These are phyloP conservation scores for Picochlorum sp. DNA, from an alignment of 139 green algal genomes.

Conservation along the genomic window DNA sequence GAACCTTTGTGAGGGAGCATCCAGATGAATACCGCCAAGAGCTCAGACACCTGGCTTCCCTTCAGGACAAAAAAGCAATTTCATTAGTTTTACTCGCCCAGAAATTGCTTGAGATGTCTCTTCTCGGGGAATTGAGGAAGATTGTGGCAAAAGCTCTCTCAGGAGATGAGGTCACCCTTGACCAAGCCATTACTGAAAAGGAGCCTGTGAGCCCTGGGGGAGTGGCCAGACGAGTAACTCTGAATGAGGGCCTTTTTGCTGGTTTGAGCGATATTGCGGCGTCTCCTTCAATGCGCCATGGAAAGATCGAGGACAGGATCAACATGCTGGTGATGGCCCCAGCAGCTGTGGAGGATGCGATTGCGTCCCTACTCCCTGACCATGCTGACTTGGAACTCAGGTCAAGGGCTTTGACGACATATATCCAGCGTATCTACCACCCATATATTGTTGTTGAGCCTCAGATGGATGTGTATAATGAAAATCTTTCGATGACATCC, in stretches of 20 bases:
- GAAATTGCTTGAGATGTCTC: conserved; percentile 75
- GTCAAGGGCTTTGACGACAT: conserved; percentile 61
- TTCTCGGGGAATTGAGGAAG: conserved; percentile 77
- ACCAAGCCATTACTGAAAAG: background rate
- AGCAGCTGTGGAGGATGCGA: conserved; percentile 86
- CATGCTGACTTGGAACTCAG: conserved; percentile 25
- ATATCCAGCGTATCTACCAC: conserved; percentile 84
- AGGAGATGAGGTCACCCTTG: conserved; percentile 80
- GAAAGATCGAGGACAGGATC: conserved; percentile 46
- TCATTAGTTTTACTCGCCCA: conserved; percentile 45
- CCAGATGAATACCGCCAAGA: conserved; percentile 61
- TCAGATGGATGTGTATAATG: conserved; percentile 14
- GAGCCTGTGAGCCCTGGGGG: background rate
- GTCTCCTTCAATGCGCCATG: conserved; percentile 1
- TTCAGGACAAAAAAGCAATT: conserved; percentile 35
- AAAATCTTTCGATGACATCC: conserved; percentile 15
- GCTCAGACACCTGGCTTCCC: conserved; percentile 67
- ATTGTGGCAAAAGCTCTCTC: conserved; percentile 77
- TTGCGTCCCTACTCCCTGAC: conserved; percentile 74
- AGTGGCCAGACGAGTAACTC: conserved; percentile 20
- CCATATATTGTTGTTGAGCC: conserved; percentile 63
- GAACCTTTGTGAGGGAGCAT: conserved; percentile 57
- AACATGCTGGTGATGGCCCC: conserved; percentile 75
- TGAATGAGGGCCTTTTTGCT: conserved; percentile 58
- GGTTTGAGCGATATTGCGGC: conserved; percentile 36